A percentile compares a stretch with the other conserved stretches of the same genome.
These are phyloP conservation scores for Bonia amplexicaulis DNA, from an alignment of 176 grass and related monocot genomes.

Conservation along the genomic window DNA sequence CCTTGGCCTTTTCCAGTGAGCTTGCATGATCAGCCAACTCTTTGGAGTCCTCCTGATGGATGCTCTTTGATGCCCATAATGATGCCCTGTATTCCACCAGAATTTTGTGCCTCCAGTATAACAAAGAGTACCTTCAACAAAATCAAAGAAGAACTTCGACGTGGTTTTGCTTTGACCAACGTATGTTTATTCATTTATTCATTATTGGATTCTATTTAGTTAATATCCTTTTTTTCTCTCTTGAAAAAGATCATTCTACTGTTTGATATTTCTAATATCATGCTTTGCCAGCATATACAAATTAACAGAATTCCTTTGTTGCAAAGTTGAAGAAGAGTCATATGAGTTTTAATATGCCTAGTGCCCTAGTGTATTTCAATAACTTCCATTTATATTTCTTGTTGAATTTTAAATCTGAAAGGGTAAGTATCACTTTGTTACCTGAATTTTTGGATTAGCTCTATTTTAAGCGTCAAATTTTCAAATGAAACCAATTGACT, in stretches of 20 bases:
- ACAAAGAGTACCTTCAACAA: conserved; percentile 65
- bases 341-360: background rate
- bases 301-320: background rate
- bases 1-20: conserved; percentile 66
- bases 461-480: background rate
- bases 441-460: background rate
- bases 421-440: background rate
- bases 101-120: conserved; percentile 56
- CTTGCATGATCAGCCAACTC: conserved; percentile 35
- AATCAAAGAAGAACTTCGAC: conserved; percentile 58
- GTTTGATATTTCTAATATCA: conserved; percentile 20
- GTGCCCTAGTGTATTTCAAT: background rate
- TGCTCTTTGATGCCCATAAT: conserved; percentile 65
- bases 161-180: conserved; percentile 58
- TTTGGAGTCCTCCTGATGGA: conserved; percentile 44
- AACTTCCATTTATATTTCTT: background rate
- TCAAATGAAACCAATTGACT: background rate
- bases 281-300: background rate
- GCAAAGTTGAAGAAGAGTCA: background rate
- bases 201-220: background rate
- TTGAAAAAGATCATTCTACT: background rate
- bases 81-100: conserved; percentile 52
- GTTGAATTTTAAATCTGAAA: conserved; percentile 21
- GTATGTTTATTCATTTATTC: conserved; percentile 28
- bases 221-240: background rate